A percentile compares a stretch with the other conserved stretches of the same genome.
Conservation (phyloP, 2,329 filamentous ascomycete genomes). For the Septoria petroselini region DNA sequence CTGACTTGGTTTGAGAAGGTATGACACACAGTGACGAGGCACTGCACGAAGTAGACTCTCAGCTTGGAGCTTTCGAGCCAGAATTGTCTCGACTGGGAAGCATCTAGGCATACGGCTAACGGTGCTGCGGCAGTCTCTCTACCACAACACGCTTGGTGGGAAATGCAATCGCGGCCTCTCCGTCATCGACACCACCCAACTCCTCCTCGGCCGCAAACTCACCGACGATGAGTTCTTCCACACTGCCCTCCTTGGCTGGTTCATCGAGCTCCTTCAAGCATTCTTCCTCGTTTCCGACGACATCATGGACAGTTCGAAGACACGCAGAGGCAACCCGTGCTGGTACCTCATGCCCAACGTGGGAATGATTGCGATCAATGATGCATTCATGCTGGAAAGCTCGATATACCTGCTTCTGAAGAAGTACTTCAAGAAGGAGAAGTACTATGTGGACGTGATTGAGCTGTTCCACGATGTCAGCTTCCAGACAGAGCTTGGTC, state of each 20-base stretch:
- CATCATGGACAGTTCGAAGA: conserved; percentile 97
- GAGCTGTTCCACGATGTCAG: conserved; percentile 96
- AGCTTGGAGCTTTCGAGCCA: background rate
- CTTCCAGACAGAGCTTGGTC: conserved; percentile 92
- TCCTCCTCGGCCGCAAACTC: conserved; percentile 71
- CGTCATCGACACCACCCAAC: conserved; percentile 82
- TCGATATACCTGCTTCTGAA: conserved; percentile 88
- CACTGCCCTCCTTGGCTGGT: conserved; percentile 86
- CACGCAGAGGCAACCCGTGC: conserved; percentile 88
- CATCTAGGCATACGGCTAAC: background rate
- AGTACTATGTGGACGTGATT: conserved; percentile 82
- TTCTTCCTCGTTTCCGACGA: conserved; percentile 99
- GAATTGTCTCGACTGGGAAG: background rate
- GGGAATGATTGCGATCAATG: conserved; percentile 97
- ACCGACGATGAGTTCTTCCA: conserved; percentile 82
- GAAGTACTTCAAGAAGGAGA: conserved; percentile 86
- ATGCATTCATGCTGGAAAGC: conserved; percentile 91
- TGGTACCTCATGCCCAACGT: conserved; percentile 92
- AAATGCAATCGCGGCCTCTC: conserved; percentile 99
- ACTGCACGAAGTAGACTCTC: too few species aligned
- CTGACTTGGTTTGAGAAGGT: conserved; percentile 85
- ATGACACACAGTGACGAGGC: conserved; percentile 25
- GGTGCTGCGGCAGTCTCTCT: conserved; percentile 60
- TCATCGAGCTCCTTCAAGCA: conserved; percentile 96
- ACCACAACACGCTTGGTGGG: conserved; percentile 84